phyloP scores from a whole-genome alignment of 176 grass and related monocot genomes.

The Aegilops speltoides region DNA sequence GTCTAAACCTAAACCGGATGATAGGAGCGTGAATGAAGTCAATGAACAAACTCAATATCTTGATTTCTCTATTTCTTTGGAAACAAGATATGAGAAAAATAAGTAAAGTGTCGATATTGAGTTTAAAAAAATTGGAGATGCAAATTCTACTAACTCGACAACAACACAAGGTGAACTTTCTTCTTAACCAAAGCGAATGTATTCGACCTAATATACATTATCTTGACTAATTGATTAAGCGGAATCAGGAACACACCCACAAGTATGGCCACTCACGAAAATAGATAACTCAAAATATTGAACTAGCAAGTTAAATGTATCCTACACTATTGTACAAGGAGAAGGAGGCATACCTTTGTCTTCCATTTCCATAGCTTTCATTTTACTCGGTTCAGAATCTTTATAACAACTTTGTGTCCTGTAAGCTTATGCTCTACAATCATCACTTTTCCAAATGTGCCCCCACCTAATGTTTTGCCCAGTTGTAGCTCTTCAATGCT shows the following conservation, averaged over 20 bases:
- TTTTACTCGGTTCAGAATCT: slow-evolving; percentile 76
- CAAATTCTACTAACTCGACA: slow-evolving; percentile 10
- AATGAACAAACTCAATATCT: slow-evolving; percentile 88
- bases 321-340: too few species aligned
- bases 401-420: slow-evolving; percentile 80
- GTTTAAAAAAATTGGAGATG: background rate
- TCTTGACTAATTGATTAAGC: background rate
- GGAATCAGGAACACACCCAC: background rate
- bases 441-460: slow-evolving; percentile 87
- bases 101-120: slow-evolving; percentile 6
- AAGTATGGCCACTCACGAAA: background rate
- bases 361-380: slow-evolving; percentile 88
- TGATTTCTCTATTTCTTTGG: slow-evolving; percentile 89
- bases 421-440: slow-evolving; percentile 87
- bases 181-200: background rate
- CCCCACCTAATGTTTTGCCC: slow-evolving; percentile 81
- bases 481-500: slow-evolving; percentile 23
- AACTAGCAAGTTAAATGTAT: background rate
- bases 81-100: slow-evolving; percentile 11
- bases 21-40: slow-evolving; percentile 64
- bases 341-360: slow-evolving; percentile 64
- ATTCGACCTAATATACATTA: background rate
- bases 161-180: slow-evolving; percentile 10
- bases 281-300: background rate
- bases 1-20: slow-evolving; percentile 56